Base-by-base conservation (phyloP, 345 rosid genomes). In the Aquilaria yunnanensis region DNA sequence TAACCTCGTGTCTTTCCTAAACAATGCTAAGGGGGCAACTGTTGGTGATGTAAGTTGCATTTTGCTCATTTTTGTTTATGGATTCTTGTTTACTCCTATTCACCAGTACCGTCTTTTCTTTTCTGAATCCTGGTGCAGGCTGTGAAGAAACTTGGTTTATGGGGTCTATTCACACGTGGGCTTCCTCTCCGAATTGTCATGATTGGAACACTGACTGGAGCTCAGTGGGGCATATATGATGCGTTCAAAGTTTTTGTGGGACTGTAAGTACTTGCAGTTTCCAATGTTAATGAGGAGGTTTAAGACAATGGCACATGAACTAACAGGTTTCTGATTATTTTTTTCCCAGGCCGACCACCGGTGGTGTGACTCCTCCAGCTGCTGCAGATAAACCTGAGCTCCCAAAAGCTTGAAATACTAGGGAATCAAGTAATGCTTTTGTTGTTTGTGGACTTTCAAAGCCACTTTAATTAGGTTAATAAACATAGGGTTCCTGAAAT, bases 151-250 rank as follows among this genome's bases (percentile, higher is more conserved):
- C 62, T 92, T 6, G 98, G 96, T 14, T 14, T 83, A 70, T 62
- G 74, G 92, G 98, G 98, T 29, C 87, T 92, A 13, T 92, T 89
- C 68, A 92, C 98, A 32, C 87, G 96, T n/a, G 96, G 98, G 9
- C 95, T 87, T 65, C 96, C 98, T 66, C 89, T 92, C 4, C 85
- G 96, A 65, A 92, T 89, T 70, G 92, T 87, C 75, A 92, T 92
- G 98, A 92, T 92, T 4, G 98, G 98, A 60, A 86, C 98, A 37
- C 88, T 92, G 56, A 92, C 96, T 0, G 96, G 92, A 57, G 95
- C 96, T 12, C 98, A 92, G 56, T 92, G 98, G 98, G 95, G 85
- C 33, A 67, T 92, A 58, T 92, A 92, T 60, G 98, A 92, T 74
- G 90, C 96, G 54, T 86, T 92, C 82, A 92, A 92, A 78, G 96